Percentiles rank a stretch among this genome's conserved stretches.
These are phyloP conservation scores for Mychonastes homosphaera DNA, from an alignment of 139 green algal species.

Conservation along the genomic window DNA sequence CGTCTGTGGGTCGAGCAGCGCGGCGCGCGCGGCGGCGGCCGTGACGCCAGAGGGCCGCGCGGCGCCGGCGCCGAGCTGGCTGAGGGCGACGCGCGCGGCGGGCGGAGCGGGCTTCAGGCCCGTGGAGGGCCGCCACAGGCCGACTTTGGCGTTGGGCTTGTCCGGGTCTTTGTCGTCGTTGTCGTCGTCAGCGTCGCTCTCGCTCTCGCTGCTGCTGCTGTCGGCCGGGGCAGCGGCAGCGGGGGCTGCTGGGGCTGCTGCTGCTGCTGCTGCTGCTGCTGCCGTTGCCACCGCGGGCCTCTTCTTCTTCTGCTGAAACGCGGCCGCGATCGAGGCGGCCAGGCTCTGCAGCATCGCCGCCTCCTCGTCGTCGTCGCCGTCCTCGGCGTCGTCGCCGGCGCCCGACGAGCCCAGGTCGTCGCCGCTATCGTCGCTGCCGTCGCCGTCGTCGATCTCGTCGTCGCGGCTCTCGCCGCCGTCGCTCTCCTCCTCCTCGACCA, in stretches of 20 bases:
- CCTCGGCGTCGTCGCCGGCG: slow-evolving; percentile 6
- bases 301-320: not conserved
- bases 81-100: not conserved
- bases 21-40: not conserved
- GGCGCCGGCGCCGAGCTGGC: not conserved
- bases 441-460: too few species aligned
- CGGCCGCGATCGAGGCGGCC: slow-evolving; percentile 12
- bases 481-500: too few species aligned
- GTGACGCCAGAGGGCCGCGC: not conserved
- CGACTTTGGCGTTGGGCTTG: too few species aligned
- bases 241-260: not conserved
- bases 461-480: too few species aligned
- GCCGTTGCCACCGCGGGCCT: not conserved
- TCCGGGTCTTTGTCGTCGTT: too few species aligned
- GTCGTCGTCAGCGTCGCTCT: too few species aligned
- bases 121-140: slow-evolving; percentile 12
- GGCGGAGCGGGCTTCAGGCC: slow-evolving; percentile 6
- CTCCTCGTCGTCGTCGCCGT: slow-evolving; percentile 8
- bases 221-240: not conserved
- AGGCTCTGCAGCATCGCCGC: slow-evolving; percentile 9
- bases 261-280: slow-evolving; percentile 6
- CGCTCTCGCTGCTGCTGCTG: too few species aligned
- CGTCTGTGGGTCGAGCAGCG: not conserved
- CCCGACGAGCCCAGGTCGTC: too few species aligned
- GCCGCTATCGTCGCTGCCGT: too few species aligned